Percentiles rank a stretch among this genome's conserved stretches.
These are phyloP conservation scores for Bacidia rubella DNA, from an alignment of 495 filamentous ascomycete genomes.

Conservation along the genomic window DNA sequence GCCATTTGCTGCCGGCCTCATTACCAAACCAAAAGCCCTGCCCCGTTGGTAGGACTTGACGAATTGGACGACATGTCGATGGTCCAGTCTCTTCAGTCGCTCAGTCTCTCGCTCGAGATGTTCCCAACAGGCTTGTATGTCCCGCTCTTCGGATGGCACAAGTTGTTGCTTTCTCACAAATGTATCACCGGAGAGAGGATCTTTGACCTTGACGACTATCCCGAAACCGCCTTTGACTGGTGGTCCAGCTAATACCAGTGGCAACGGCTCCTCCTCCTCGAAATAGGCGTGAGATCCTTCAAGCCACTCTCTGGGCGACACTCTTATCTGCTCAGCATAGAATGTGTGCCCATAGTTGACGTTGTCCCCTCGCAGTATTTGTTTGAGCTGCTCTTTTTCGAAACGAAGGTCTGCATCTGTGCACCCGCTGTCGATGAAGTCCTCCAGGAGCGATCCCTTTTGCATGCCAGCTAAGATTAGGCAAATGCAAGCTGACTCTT, in stretches of 20 bases:
- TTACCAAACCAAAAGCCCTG: slow-evolving; percentile 4
- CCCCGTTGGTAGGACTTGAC: slow-evolving; percentile 11
- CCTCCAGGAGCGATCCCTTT: slow-evolving; percentile 4
- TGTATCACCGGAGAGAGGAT: background rate
- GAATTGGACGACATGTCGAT: slow-evolving; percentile 11
- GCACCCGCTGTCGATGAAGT: background rate
- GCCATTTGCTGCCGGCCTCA: slow-evolving; percentile 8
- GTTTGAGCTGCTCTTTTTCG: background rate
- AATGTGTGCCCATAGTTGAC: background rate
- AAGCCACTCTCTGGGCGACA: background rate
- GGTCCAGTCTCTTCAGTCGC: slow-evolving; percentile 5
- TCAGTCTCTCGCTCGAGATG: slow-evolving; percentile 4
- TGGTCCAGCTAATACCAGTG: background rate
- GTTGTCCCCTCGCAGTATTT: background rate
- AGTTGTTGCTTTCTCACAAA: slow-evolving; percentile 6
- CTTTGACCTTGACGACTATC: background rate
- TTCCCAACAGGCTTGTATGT: background rate
- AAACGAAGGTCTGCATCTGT: slow-evolving; percentile 1
- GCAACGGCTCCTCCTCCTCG: slow-evolving; percentile 8
- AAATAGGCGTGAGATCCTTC: slow-evolving; percentile 5
- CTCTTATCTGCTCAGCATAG: background rate
- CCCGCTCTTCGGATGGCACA: slow-evolving; percentile 5
- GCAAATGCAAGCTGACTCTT: slow-evolving; percentile 3
- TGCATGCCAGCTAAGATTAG: slow-evolving; percentile 6
- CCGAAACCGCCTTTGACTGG: slow-evolving; percentile 4